These are phyloP conservation scores for Neoboletus subvelutipes DNA, from an alignment of 768 basidiomycete genomes.

Conservation along the genomic window DNA sequence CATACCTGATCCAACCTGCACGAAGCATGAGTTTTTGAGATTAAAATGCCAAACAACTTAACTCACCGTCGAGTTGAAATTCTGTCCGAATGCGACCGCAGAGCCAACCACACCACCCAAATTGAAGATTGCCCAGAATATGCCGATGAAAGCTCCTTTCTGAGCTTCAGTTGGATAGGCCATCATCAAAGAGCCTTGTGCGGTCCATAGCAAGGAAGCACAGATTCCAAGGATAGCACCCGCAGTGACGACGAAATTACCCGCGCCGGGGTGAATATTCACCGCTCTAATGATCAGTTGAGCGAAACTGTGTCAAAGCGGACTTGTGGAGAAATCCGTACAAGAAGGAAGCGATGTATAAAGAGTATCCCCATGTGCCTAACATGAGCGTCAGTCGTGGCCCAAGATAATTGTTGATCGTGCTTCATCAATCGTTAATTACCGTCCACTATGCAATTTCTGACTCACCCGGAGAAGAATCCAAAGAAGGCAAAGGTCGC, in stretches of 20 bases:
- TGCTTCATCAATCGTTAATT: constrained; percentile 39
- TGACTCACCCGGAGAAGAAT: constrained; percentile 67
- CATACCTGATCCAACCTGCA: constrained; percentile 32
- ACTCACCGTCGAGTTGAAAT: constrained; percentile 60
- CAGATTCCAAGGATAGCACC: constrained; percentile 51
- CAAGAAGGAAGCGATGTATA: constrained; percentile 50
- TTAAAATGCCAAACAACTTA: neutral
- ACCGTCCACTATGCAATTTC: neutral
- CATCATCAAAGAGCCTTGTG: constrained; percentile 55
- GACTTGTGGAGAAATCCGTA: constrained; percentile 22
- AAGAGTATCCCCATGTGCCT: constrained; percentile 51
- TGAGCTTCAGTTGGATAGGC: constrained; percentile 55
- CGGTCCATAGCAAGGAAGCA: constrained; percentile 54
- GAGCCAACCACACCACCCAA: constrained; percentile 78
- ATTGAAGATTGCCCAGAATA: constrained; percentile 76
- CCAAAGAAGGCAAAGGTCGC: constrained; percentile 57
- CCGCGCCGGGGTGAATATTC: constrained; percentile 37
- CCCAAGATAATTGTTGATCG: constrained; percentile 72
- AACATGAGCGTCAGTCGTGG: constrained; percentile 48
- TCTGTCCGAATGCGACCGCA: constrained; percentile 70
- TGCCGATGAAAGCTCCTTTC: constrained; percentile 49
- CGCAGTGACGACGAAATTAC: constrained; percentile 46
- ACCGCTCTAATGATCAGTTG: constrained; percentile 41
- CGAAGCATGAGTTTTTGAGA: neutral
- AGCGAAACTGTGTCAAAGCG: neutral